phyloP scores from a whole-genome alignment of 1,139 yeast species.

The Pneumocystis murina region DNA sequence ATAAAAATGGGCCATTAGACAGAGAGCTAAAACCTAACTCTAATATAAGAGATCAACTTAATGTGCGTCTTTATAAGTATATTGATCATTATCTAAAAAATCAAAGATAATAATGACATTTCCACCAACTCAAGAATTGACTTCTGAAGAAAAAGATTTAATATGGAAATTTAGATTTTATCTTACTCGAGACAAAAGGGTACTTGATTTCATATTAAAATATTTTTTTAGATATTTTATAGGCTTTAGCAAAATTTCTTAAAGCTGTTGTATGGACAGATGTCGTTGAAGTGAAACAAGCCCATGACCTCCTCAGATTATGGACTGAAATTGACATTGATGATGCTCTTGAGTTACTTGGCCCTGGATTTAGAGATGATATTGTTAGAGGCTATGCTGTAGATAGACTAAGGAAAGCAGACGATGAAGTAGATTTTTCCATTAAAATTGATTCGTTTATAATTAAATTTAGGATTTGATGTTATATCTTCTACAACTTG shows the following conservation, averaged over 20 bases:
- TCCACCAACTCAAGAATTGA: constrained; percentile 71
- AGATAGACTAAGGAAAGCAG: constrained; percentile 60
- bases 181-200: constrained; percentile 52
- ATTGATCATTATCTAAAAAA: not conserved
- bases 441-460: not conserved
- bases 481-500: constrained; percentile 71
- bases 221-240: not conserved
- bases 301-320: constrained; percentile 40
- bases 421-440: constrained; percentile 32
- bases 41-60: constrained; percentile 58
- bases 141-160: constrained; percentile 71
- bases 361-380: constrained; percentile 48
- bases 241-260: constrained; percentile 65
- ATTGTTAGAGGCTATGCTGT: constrained; percentile 74
- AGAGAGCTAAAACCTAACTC: constrained; percentile 83
- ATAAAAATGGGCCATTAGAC: constrained; percentile 61
- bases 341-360: constrained; percentile 77
- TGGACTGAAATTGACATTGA: constrained; percentile 80
- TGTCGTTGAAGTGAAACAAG: constrained; percentile 63
- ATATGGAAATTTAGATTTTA: constrained; percentile 88
- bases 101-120: constrained; percentile 38
- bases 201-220: not conserved
- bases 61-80: constrained; percentile 20
- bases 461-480: constrained; percentile 37
- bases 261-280: constrained; percentile 84